These are phyloP conservation scores for Paramyrothecium roridum DNA, from an alignment of 2,329 filamentous ascomycete species.

Conservation along the genomic window DNA sequence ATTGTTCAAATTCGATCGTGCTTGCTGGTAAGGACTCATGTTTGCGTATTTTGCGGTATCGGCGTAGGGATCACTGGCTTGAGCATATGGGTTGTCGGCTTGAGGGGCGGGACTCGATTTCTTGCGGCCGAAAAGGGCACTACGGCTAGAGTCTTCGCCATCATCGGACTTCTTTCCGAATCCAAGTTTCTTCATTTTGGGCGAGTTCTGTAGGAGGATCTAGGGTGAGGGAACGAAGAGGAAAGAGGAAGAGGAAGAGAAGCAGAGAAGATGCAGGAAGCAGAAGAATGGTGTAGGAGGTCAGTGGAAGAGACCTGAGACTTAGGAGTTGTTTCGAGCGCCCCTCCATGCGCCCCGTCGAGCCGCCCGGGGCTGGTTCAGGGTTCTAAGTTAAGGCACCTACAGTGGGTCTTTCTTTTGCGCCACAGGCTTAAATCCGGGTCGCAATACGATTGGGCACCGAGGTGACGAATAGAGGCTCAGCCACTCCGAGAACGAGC, in stretches of 20 bases:
- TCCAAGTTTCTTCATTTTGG: conserved; percentile 58
- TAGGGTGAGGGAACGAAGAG: conserved; percentile 1
- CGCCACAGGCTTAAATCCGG: background rate
- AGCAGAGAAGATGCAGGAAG: background rate
- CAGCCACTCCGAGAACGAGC: too few relatives aligned
- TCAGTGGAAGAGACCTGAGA: background rate
- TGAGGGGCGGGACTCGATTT: conserved; percentile 43
- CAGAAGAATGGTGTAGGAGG: background rate
- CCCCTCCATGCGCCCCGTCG: background rate
- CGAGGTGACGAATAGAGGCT: too few relatives aligned
- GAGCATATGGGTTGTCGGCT: conserved; percentile 57
- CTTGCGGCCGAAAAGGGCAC: conserved; percentile 53
- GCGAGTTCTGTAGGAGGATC: conserved; percentile 1
- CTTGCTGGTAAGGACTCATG: conserved; percentile 43
- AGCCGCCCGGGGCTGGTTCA: too few relatives aligned
- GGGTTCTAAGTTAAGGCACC: background rate
- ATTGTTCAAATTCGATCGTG: conserved; percentile 29
- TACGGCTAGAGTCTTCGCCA: conserved; percentile 43
- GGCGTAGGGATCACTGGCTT: conserved; percentile 50
- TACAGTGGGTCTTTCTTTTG: background rate
- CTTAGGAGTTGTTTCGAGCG: conserved; percentile 1
- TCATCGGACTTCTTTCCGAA: conserved; percentile 55
- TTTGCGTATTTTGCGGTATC: conserved; percentile 43
- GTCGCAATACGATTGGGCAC: too few relatives aligned
- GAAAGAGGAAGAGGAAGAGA: background rate